A percentile compares a stretch with the other conserved stretches of the same genome.
These are phyloP conservation scores for Ustilago vetiveriae DNA, from an alignment of 1,284 basidiomycete species.

Conservation along the genomic window DNA sequence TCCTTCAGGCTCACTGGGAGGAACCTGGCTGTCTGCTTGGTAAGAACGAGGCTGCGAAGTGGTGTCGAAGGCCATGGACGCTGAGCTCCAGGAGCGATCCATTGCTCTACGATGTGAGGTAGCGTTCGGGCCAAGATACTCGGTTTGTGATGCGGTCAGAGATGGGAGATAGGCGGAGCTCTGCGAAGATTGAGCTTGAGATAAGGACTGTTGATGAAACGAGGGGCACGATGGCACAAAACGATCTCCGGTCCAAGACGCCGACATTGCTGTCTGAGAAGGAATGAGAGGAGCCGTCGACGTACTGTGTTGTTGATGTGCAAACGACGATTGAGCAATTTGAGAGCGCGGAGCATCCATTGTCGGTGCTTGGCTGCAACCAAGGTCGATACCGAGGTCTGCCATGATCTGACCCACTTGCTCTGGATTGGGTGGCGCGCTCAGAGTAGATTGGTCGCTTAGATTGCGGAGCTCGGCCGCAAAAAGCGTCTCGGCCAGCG, in stretches of 20 bases:
- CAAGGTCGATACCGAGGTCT: conserved; percentile 26
- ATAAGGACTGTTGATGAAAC: conserved; percentile 4
- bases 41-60: conserved; percentile 11
- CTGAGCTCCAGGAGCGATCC: conserved; percentile 20
- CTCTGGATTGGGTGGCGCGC: conserved; percentile 15
- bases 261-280: conserved; percentile 11
- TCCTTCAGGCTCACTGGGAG: conserved; percentile 5
- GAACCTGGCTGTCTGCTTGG: background rate
- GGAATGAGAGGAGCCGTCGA: conserved; percentile 14
- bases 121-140: conserved; percentile 31
- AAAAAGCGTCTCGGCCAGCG: conserved; percentile 18
- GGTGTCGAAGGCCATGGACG: conserved; percentile 12
- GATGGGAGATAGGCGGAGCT: conserved; percentile 30
- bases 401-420: conserved; percentile 36
- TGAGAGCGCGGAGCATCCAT: conserved; percentile 4
- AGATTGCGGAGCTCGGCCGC: conserved; percentile 18
- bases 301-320: background rate
- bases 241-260: conserved; percentile 16
- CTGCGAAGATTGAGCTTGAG: conserved; percentile 30
- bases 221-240: conserved; percentile 1
- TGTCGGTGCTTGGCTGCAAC: conserved; percentile 3
- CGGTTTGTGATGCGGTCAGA: conserved; percentile 22
- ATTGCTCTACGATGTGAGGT: conserved; percentile 26
- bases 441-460: conserved; percentile 10
- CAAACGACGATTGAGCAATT: conserved; percentile 1